Conservation (phyloP, 2,329 filamentous ascomycete species). For the Trichoderma citrinoviride region DNA sequence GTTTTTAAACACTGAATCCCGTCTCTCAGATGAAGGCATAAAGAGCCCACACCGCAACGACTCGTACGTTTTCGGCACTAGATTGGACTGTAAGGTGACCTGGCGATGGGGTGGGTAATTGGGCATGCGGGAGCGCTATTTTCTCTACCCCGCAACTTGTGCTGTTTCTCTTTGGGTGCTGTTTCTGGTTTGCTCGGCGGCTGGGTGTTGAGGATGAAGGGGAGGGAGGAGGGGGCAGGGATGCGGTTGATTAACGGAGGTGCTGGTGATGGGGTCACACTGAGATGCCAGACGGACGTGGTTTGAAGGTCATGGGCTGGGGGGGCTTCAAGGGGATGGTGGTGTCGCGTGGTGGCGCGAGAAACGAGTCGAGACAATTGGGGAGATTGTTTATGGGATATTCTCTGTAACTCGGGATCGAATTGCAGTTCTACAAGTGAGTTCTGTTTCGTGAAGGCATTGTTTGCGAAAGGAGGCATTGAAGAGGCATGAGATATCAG, state of each 20-base stretch:
- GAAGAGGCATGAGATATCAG: not conserved
- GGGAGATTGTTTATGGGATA: too few relatives aligned
- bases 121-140: conserved; percentile 19
- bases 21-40: not conserved
- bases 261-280: conserved; percentile 8
- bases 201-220: not conserved
- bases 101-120: conserved; percentile 16
- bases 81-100: conserved; percentile 6
- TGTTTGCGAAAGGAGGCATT: not conserved
- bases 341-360: not conserved
- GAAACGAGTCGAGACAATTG: not conserved
- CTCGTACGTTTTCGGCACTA: not conserved
- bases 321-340: not conserved
- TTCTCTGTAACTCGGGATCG: too few relatives aligned
- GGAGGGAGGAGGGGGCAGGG: not conserved
- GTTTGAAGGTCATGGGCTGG: conserved; percentile 1
- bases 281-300: not conserved
- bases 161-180: not conserved
- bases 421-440: not conserved
- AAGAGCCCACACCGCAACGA: not conserved
- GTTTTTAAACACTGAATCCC: conserved; percentile 1
- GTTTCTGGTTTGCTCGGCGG: too few relatives aligned
- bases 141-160: conserved; percentile 15
- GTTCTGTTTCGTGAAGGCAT: not conserved
- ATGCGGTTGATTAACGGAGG: conserved; percentile 1